Evolutionary conservation across 2,329 filamentous ascomycete species (phyloP).

Genomic region (Monilinia fructicola): DNA sequence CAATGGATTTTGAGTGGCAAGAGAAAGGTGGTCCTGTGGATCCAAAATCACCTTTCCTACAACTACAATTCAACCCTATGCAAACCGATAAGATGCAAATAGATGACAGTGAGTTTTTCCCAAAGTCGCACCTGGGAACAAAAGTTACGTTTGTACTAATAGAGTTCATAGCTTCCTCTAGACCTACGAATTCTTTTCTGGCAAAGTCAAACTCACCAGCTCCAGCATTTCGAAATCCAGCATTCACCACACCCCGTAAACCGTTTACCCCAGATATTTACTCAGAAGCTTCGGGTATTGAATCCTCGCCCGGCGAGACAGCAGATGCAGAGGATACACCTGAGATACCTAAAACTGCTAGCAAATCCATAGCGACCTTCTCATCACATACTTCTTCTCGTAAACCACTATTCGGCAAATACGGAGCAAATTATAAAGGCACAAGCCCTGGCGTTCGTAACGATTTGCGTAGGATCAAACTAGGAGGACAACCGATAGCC

Average conservation of each 20-base stretch:
- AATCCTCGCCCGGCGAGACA: slow-evolving; percentile 57
- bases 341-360: slow-evolving; percentile 52
- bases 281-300: slow-evolving; percentile 57
- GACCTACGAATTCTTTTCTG: slow-evolving; percentile 44
- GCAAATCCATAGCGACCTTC: slow-evolving; percentile 50
- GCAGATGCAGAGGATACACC: slow-evolving; percentile 53
- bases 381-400: slow-evolving; percentile 51
- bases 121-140: background rate
- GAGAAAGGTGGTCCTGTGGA: slow-evolving; percentile 54
- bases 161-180: slow-evolving; percentile 42
- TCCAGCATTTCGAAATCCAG: slow-evolving; percentile 61
- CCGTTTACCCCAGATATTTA: slow-evolving; percentile 53
- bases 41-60: slow-evolving; percentile 60
- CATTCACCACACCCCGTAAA: slow-evolving; percentile 63
- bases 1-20: slow-evolving; percentile 68
- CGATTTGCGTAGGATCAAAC: slow-evolving; percentile 53
- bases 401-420: slow-evolving; percentile 45
- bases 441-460: slow-evolving; percentile 49
- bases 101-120: slow-evolving; percentile 34
- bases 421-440: slow-evolving; percentile 43
- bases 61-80: slow-evolving; percentile 50
- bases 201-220: slow-evolving; percentile 49
- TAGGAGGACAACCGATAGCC: slow-evolving; percentile 49
- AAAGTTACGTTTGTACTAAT: slow-evolving; percentile 3
- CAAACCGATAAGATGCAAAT: slow-evolving; percentile 32